Percentiles rank a stretch among this genome's conserved stretches.
These are phyloP conservation scores for Aureobasidium subglaciale DNA, from an alignment of 2,329 filamentous ascomycete species.

Conservation along the genomic window DNA sequence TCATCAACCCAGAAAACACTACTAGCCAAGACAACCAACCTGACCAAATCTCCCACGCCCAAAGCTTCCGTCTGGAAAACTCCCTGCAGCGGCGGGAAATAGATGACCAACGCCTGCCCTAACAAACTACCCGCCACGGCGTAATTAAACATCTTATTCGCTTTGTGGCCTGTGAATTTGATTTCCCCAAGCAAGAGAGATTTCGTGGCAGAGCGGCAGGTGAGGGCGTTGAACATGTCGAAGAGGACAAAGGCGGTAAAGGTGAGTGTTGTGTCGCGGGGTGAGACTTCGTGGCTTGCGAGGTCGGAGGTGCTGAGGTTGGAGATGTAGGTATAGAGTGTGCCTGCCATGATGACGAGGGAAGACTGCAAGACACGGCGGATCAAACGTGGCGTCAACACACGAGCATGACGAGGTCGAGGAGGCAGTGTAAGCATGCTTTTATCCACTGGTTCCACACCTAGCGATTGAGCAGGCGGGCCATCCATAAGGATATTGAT, in stretches of 20 bases:
- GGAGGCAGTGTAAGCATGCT: conserved; percentile 90
- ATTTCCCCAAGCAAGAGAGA: conserved; percentile 77
- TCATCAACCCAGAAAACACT: conserved; percentile 95
- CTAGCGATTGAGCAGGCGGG: conserved; percentile 90
- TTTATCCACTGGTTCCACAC: conserved; percentile 89
- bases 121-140: conserved; percentile 77
- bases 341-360: conserved; percentile 84
- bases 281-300: conserved; percentile 56
- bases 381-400: conserved; percentile 78
- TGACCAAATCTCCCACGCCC: conserved; percentile 63
- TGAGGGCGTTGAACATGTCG: conserved; percentile 98
- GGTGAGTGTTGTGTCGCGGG: conserved; percentile 96
- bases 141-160: conserved; percentile 94
- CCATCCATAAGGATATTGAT: conserved; percentile 99
- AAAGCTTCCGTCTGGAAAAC: conserved; percentile 95
- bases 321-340: conserved; percentile 80
- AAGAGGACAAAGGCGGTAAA: conserved; percentile 99
- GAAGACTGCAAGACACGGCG: conserved; percentile 82
- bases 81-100: conserved; percentile 85
- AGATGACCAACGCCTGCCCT: conserved; percentile 86
- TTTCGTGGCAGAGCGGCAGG: conserved; percentile 86
- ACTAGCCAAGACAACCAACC: conserved; percentile 70
- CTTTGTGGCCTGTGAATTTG: conserved; percentile 58
- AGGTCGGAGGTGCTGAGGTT: conserved; percentile 78
- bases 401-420: conserved; percentile 76